Conservation (phyloP, 192 early-diverging fungal genomes). For the Chytriomyces sp. region DNA sequence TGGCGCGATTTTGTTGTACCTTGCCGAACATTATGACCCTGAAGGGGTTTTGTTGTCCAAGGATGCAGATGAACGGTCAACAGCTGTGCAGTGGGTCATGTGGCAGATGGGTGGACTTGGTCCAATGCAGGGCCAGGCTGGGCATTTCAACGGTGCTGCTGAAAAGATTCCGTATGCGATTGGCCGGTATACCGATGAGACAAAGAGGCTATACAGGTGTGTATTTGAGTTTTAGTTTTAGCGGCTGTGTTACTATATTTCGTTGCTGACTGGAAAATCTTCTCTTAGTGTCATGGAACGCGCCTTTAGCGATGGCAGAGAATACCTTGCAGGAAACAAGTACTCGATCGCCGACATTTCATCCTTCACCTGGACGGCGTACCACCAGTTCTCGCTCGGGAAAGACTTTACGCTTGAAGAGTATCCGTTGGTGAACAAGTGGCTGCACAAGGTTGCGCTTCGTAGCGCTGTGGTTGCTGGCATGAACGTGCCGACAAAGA, state of each 20-base stretch:
- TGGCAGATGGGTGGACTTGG: slow-evolving; percentile 53
- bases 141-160: slow-evolving; percentile 56
- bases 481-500: slow-evolving; percentile 26
- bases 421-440: slow-evolving; percentile 49
- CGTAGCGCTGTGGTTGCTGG: slow-evolving; percentile 49
- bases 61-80: slow-evolving; percentile 47
- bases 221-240: too few species aligned
- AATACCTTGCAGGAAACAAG: slow-evolving; percentile 38
- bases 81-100: slow-evolving; percentile 61
- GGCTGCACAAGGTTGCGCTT: slow-evolving; percentile 49
- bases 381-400: slow-evolving; percentile 7
- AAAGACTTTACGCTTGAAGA: slow-evolving; percentile 26
- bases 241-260: too few species aligned
- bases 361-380: slow-evolving; percentile 50
- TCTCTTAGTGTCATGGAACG: slow-evolving; percentile 34
- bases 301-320: slow-evolving; percentile 13
- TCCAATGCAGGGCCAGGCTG: slow-evolving; percentile 52
- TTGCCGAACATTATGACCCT: slow-evolving; percentile 60
- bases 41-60: slow-evolving; percentile 48
- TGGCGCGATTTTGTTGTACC: slow-evolving; percentile 63
- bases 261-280: too few species aligned
- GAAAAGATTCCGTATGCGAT: slow-evolving; percentile 61
- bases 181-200: slow-evolving; percentile 59
- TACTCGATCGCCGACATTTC: slow-evolving; percentile 61
- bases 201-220: slow-evolving; percentile 50